These are phyloP conservation scores for Jasminum sambac DNA, from an alignment of 257 asterid genomes.

Conservation along the genomic window DNA sequence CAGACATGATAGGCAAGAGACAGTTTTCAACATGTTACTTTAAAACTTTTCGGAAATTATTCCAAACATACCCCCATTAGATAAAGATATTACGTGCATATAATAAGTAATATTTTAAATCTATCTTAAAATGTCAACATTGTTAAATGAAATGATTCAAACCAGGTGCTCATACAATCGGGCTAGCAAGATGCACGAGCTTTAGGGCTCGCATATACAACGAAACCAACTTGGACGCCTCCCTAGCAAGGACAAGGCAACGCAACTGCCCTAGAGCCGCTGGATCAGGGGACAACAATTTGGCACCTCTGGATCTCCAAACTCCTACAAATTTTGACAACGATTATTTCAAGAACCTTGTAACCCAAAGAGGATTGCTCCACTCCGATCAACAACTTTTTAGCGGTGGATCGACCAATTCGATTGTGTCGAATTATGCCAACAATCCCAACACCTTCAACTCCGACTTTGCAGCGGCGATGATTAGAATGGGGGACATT, in stretches of 20 bases:
- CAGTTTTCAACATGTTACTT: no score
- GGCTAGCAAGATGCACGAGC: slow-evolving; percentile 80
- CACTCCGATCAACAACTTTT: slow-evolving; percentile 86
- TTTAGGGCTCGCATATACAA: slow-evolving; percentile 81
- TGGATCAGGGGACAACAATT: slow-evolving; percentile 76
- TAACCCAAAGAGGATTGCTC: slow-evolving; percentile 64
- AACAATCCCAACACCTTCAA: slow-evolving; percentile 33
- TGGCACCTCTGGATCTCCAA: slow-evolving; percentile 75
- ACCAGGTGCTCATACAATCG: slow-evolving; percentile 85
- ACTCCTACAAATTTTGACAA: slow-evolving; percentile 68
- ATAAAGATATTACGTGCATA: no score
- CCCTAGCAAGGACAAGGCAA: slow-evolving; percentile 51
- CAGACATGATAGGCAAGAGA: no score
- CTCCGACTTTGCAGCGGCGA: slow-evolving; percentile 57
- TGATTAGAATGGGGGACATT: slow-evolving; percentile 84
- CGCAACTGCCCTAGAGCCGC: slow-evolving; percentile 57
- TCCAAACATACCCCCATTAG: no score
- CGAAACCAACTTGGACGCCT: slow-evolving; percentile 56
- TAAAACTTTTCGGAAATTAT: no score
- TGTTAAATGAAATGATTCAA: no score
- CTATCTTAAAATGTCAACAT: no score
- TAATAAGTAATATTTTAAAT: no score
- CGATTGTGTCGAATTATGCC: slow-evolving; percentile 49
- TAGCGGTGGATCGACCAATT: slow-evolving; percentile 65
- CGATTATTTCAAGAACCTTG: slow-evolving; percentile 61